Base-by-base conservation (phyloP, 2,329 filamentous ascomycete genomes). In the Exophiala sp. region DNA sequence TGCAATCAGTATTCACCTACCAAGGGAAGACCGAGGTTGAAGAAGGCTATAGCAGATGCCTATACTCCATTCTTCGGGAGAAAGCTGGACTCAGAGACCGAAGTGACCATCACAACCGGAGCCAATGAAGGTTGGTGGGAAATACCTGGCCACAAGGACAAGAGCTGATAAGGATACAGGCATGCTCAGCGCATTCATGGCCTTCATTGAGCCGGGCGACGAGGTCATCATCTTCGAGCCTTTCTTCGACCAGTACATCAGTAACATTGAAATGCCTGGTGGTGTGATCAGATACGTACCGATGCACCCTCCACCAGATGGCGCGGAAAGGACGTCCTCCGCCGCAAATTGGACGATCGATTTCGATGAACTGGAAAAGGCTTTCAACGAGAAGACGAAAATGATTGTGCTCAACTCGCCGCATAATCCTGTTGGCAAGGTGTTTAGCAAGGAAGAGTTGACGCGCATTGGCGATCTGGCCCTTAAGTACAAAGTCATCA, bases 1-100 rank as follows among this genome's bases (percentile, higher is more conserved):
- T 96, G 91, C 78, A 98, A 98, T 69, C 93, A 98, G 75, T 98
- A 98, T 76, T 91, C 89, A 18, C 93, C 90, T 2, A 96, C 93
- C 16, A 80, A 60, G 73, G 93, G 93, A 53, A 83, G 91, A 5
- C 91, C 93, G 35, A 80, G 91, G 48, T 77, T 98, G 64, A 91
- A 85, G 77, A 88, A 97, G 74, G 93, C 93, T 44, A 83, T 98
- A 63, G 87, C 93, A 2, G 82, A 95, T 62, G 86, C 93, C 18
- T 98, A 98, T 72, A 86, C 88, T 11, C 88, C 89, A 1, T 84
- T 85, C 68, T 97, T 94, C 75, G 88, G 88, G 29, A 81, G 86
- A 46, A 75, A 78, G 56, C 70, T 98, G 38, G 77, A 98, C 67
- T 88, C 91, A 0, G 88, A 95, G 30, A 95, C 84, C 1, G 93